Percentiles rank a stretch among this genome's conserved stretches.
Evolutionary conservation across 2,329 filamentous ascomycete species (phyloP).

Genomic region (Sordariomycetes sp.): DNA sequence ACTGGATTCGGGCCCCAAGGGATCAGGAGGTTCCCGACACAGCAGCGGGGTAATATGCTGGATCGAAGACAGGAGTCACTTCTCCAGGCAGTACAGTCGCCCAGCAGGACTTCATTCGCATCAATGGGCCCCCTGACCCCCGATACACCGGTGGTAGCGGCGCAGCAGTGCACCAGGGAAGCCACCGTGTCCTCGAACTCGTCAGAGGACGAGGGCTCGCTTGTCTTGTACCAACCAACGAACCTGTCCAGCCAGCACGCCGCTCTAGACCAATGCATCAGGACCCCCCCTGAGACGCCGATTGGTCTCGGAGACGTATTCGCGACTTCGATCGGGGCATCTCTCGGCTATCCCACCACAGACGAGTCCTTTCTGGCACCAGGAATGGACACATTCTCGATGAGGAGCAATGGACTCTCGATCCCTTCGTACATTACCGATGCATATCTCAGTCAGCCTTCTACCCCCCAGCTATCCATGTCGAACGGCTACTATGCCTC

Average conservation of each 20-base stretch:
- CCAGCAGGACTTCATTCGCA: constrained; percentile 19
- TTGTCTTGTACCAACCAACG: not conserved
- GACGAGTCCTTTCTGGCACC: constrained; percentile 38
- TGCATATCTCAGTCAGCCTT: constrained; percentile 27
- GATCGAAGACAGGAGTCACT: constrained; percentile 31
- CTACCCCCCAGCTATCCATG: constrained; percentile 28
- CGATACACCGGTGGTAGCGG: constrained; percentile 29
- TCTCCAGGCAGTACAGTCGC: constrained; percentile 27
- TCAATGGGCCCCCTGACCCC: constrained; percentile 34
- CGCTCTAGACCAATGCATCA: constrained; percentile 29
- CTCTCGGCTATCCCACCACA: constrained; percentile 16
- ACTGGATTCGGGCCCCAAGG: constrained; percentile 21
- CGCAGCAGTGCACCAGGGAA: constrained; percentile 23
- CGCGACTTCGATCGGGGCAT: constrained; percentile 6
- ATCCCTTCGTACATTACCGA: constrained; percentile 30
- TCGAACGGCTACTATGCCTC: constrained; percentile 25
- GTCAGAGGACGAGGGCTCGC: constrained; percentile 20
- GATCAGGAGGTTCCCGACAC: constrained; percentile 14
- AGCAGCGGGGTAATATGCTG: constrained; percentile 19
- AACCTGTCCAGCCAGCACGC: constrained; percentile 9
- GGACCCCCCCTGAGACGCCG: constrained; percentile 40
- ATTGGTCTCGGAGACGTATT: constrained; percentile 28
- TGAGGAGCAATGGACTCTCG: constrained; percentile 24
- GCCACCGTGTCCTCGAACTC: constrained; percentile 22
- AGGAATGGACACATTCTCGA: constrained; percentile 26